Evolutionary conservation across 176 grass and related monocot genomes (phyloP), one percentile per base, ranked within the genome.

Genomic region (Oryza coarctata): DNA sequence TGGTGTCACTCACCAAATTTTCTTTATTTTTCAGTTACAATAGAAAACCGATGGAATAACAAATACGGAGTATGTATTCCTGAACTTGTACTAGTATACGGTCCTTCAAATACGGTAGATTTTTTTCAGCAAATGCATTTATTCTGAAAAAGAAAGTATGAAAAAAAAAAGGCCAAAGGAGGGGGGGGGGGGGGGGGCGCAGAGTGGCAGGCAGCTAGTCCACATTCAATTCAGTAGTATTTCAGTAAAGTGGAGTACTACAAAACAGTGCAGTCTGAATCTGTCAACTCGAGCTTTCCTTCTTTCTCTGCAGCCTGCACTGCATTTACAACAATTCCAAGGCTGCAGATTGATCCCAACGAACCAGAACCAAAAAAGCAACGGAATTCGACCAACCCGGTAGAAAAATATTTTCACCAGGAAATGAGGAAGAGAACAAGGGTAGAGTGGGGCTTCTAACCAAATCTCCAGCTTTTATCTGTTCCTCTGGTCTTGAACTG

Each of bases 401-500:
- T 69, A 29, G 75, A 82, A 76, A 65, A 31, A 22, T 55, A 17
- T 39, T 65, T 52, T 38, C 76, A 55, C 62, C 75, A 17, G 55
- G 23, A 79, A 85, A 52, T 13, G 28, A 65, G 75, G 67, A 85
- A 34, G 44, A 27, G 62, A 29, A 50, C 43, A 62, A 70, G 79
- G 79, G 20, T 8, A 22, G n/a, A 7, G 55, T 29, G 28, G 33
- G 49, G 9, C n/a, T 29, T 70, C 15, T 41, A 7, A 30, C 40
- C 23, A 61, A 61, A 40, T 72, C 68, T 71, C 80, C 27, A 25
- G 55, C 52, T 35, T 45, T 43, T 36, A 44, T 31, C 8, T 45
- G 68, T 73, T 63, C 52, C 12, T n/a, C 26, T 34, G 40, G 36
- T 23, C 40, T 18, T 73, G 43, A 86, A 81, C 78, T 47, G 3